Percentiles rank a stretch among this genome's conserved stretches.
Conservation (phyloP, 768 basidiomycete genomes). For the Coprinellus micaceus region DNA sequence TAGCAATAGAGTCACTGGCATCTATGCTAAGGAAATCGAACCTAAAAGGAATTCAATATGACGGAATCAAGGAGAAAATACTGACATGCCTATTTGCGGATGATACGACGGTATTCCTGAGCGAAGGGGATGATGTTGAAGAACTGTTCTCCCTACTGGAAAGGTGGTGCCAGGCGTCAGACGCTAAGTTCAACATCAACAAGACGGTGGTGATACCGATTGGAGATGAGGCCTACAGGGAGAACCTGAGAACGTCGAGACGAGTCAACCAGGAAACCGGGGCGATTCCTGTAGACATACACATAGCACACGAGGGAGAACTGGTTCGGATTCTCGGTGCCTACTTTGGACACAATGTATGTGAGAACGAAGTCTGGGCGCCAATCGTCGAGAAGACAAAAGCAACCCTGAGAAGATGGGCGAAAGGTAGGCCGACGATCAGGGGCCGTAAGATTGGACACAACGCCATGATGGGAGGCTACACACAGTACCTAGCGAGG, state of each 20-base stretch:
- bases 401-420: conserved; percentile 21
- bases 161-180: conserved; percentile 37
- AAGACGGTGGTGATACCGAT: conserved; percentile 42
- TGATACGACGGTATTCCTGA: conserved; percentile 36
- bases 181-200: conserved; percentile 35
- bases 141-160: conserved; percentile 25
- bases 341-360: conserved; percentile 26
- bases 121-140: conserved; percentile 21
- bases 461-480: not conserved
- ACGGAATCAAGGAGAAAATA: not conserved
- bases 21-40: conserved; percentile 25
- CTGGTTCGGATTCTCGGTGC: conserved; percentile 30
- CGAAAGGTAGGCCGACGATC: conserved; percentile 17
- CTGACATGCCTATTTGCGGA: conserved; percentile 33
- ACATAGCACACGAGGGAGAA: conserved; percentile 29
- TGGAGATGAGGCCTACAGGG: conserved; percentile 31
- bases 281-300: conserved; percentile 17
- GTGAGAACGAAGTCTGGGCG: conserved; percentile 21
- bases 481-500: not conserved
- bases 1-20: conserved; percentile 40
- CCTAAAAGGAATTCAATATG: conserved; percentile 22
- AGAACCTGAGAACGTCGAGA: not conserved
- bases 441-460: not conserved
- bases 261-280: not conserved
- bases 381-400: conserved; percentile 25